A percentile compares a stretch with the other conserved stretches of the same genome.
Conservation (phyloP, 768 basidiomycete species). For the Russula vinacea region DNA sequence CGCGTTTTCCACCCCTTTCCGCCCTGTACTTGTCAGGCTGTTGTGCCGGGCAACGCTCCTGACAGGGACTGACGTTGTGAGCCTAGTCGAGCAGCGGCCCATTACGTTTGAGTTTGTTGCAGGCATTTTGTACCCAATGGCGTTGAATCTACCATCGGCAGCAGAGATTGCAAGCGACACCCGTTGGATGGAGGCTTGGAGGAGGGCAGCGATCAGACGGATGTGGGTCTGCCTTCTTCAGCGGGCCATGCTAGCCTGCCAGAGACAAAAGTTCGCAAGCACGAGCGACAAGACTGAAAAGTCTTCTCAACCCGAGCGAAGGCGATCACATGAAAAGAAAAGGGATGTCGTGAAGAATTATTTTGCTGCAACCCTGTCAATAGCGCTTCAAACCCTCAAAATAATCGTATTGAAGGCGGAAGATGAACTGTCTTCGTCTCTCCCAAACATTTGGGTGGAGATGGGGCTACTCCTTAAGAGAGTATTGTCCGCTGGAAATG, state of each 20-base stretch:
- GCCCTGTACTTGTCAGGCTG: conserved; percentile 36
- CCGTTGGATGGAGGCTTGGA: conserved; percentile 45
- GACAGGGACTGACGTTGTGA: conserved; percentile 50
- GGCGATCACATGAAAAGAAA: conserved; percentile 48
- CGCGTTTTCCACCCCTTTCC: conserved; percentile 35
- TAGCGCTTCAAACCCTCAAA: conserved; percentile 66
- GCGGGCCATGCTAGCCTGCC: conserved; percentile 56
- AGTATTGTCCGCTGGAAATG: conserved; percentile 56
- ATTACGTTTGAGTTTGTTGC: conserved; percentile 62
- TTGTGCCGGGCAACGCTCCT: conserved; percentile 44
- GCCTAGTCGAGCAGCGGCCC: conserved; percentile 52
- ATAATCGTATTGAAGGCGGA: conserved; percentile 61
- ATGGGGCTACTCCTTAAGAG: conserved; percentile 52
- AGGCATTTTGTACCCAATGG: conserved; percentile 61
- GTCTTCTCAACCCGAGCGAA: conserved; percentile 39
- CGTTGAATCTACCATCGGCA: conserved; percentile 51
- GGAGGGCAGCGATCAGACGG: conserved; percentile 44
- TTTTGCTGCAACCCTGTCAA: conserved; percentile 39
- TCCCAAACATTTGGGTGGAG: conserved; percentile 63
- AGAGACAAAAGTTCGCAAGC: conserved; percentile 35
- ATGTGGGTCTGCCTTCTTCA: conserved; percentile 64
- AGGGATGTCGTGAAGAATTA: conserved; percentile 26
- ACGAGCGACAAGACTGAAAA: conserved; percentile 32
- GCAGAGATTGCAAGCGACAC: conserved; percentile 44
- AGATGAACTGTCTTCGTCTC: conserved; percentile 50